phyloP scores from a whole-genome alignment of 805 yeast genomes.

The Groenewaldozyma tartarivorans region DNA sequence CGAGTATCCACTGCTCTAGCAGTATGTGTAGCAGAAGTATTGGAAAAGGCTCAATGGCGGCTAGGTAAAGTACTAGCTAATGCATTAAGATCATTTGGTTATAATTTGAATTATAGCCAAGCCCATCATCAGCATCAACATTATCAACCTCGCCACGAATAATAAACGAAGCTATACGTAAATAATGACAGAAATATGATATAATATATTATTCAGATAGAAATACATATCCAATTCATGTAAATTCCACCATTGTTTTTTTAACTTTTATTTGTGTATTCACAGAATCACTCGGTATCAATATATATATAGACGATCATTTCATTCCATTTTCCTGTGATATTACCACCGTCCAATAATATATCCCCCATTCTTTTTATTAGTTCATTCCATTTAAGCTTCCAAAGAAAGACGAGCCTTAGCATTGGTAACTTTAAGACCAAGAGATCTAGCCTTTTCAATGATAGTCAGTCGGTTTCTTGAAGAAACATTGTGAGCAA shows the following conservation, averaged over 20 bases:
- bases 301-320: no score
- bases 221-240: no score
- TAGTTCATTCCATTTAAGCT: constrained; percentile 77
- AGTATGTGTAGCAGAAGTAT: constrained; percentile 19
- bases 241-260: no score
- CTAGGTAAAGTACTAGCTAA: constrained; percentile 18
- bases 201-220: no score
- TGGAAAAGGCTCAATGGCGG: constrained; percentile 22
- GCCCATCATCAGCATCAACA: no score
- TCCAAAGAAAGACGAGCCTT: constrained; percentile 96
- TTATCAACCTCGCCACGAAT: no score
- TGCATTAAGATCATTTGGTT: constrained; percentile 18
- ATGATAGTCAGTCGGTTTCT: constrained; percentile 95
- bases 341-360: no score
- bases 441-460: constrained; percentile 95
- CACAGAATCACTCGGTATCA: no score
- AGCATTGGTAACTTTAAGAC: constrained; percentile 98
- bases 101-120: constrained; percentile 8
- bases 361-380: no score
- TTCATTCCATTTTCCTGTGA: background rate
- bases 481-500: constrained; percentile 97
- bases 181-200: no score
- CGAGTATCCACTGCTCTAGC: constrained; percentile 20
- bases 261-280: no score
- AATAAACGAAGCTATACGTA: no score